These are phyloP conservation scores for Chimonanthus salicifolius DNA, from an alignment of 164 flowering plant genomes.

Conservation along the genomic window DNA sequence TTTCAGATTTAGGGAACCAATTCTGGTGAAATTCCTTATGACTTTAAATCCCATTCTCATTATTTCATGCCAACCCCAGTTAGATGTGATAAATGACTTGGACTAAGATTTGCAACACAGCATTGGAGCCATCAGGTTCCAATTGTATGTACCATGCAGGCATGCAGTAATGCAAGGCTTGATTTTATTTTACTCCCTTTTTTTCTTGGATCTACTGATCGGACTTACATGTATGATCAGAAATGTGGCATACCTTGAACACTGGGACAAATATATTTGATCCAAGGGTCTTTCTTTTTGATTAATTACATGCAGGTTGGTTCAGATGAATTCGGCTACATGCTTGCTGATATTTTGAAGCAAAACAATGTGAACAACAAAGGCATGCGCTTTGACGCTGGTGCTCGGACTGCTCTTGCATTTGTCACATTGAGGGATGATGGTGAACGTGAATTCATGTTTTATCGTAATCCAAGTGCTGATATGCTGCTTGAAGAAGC, in stretches of 20 bases:
- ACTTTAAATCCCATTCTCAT: no score
- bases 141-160: neutral
- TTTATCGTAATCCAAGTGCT: slow-evolving; percentile 98
- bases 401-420: slow-evolving; percentile 97
- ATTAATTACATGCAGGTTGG: slow-evolving; percentile 58
- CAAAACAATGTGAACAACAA: slow-evolving; percentile 78
- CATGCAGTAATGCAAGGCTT: neutral
- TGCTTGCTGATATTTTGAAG: slow-evolving; percentile 92
- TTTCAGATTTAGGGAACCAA: no score
- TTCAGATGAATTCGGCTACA: slow-evolving; percentile 96
- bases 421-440: slow-evolving; percentile 79
- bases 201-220: neutral
- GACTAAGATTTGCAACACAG: neutral
- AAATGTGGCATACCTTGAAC: neutral
- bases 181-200: neutral
- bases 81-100: neutral
- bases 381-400: slow-evolving; percentile 94
- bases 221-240: neutral
- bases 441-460: slow-evolving; percentile 99
- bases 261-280: neutral
- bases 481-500: slow-evolving; percentile 88
- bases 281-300: neutral
- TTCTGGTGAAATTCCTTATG: no score
- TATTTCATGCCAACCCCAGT: no score
- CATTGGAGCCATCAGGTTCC: neutral